Evolutionary conservation across 2,329 filamentous ascomycete genomes (phyloP).

Genomic region (Lasiodiplodia sp.): DNA sequence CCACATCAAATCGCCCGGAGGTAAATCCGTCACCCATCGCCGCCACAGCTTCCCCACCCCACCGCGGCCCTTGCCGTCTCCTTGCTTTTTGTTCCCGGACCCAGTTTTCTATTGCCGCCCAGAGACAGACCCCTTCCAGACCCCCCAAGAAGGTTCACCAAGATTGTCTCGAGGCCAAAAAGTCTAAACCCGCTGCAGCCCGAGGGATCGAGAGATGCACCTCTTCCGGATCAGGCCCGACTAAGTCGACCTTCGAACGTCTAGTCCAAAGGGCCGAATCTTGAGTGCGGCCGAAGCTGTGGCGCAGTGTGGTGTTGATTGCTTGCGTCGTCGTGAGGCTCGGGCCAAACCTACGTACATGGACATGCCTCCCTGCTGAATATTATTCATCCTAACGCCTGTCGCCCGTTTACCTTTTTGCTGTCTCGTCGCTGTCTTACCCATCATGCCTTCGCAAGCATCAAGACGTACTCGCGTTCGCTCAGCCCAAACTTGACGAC

Average conservation of each 20-base stretch:
- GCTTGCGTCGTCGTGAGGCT: background rate
- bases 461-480: constrained; percentile 92
- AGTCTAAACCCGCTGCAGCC: constrained; percentile 1
- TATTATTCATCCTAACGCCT: background rate
- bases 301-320: constrained; percentile 16
- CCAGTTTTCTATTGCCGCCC: background rate
- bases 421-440: background rate
- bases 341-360: background rate
- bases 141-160: background rate
- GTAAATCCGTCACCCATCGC: background rate
- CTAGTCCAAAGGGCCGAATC: constrained; percentile 27
- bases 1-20: background rate
- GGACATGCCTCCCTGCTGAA: background rate
- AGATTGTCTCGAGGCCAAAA: constrained; percentile 1
- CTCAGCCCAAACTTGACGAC: constrained; percentile 88
- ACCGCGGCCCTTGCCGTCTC: background rate
- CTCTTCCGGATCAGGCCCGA: constrained; percentile 21
- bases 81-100: background rate
- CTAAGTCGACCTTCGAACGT: constrained; percentile 31
- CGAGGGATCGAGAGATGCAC: constrained; percentile 15
- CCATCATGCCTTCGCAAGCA: constrained; percentile 65
- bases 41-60: background rate
- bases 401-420: background rate
- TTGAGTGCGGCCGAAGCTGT: constrained; percentile 19
- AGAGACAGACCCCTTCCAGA: background rate